Percentiles rank a stretch among this genome's conserved stretches.
phyloP scores from a whole-genome alignment of 345 rosid species.

The Ailanthus altissimus region DNA sequence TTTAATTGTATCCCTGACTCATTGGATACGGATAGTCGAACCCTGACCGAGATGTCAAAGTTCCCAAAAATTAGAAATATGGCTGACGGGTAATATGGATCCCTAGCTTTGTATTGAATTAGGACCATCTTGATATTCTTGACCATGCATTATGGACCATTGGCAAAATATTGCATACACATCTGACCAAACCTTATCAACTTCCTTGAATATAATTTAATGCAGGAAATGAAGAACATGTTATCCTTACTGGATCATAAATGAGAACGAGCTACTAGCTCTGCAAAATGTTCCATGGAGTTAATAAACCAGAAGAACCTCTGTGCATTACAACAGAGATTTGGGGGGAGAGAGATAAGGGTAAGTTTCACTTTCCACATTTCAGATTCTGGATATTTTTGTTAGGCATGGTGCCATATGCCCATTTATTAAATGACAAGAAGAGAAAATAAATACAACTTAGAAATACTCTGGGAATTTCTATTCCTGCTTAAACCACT shows the following conservation, averaged over 20 bases:
- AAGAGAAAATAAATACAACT: too few relatives aligned
- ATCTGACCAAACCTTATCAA: slow-evolving; percentile 14
- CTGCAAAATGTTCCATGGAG: neutral
- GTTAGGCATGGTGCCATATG: neutral
- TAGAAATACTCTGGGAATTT: neutral
- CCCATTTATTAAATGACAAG: neutral
- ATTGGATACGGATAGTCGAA: too few relatives aligned
- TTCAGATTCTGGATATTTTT: neutral
- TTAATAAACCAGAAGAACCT: neutral
- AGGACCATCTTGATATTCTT: neutral
- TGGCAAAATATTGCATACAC: neutral
- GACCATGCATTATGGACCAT: neutral
- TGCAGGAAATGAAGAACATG: neutral
- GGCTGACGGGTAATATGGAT: neutral
- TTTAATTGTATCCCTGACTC: too few relatives aligned
- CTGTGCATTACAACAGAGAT: too few relatives aligned
- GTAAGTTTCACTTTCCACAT: neutral
- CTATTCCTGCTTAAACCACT: too few relatives aligned
- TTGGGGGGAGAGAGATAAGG: neutral
- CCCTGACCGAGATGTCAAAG: too few relatives aligned
- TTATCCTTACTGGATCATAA: slow-evolving; percentile 12
- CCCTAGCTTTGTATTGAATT: neutral
- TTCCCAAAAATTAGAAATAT: neutral
- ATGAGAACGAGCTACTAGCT: slow-evolving; percentile 15
- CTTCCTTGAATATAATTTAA: slow-evolving; percentile 11